Evolutionary conservation across 352 stramenopile species (phyloP).

Genomic region (Globisporangium cederbergense): DNA sequence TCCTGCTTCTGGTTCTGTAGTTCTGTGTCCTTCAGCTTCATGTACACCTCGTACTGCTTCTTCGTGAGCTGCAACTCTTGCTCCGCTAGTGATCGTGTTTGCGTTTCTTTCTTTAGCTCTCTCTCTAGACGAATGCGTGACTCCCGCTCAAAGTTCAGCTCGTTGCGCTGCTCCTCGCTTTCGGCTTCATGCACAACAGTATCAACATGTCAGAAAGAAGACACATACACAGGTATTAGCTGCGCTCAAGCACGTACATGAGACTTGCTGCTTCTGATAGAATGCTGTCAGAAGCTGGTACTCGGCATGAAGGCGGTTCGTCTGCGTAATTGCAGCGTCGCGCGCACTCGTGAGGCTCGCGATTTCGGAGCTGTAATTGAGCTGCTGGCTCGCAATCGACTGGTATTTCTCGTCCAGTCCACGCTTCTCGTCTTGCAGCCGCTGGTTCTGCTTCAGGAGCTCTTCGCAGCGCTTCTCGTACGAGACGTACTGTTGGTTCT

Average conservation of each 20-base stretch:
- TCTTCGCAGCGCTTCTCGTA: constrained; percentile 76
- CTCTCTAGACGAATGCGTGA: constrained; percentile 51
- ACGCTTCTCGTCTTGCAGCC: constrained; percentile 65
- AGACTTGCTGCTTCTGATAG: constrained; percentile 70
- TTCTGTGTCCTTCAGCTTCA: constrained; percentile 62
- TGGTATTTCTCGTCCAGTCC: constrained; percentile 61
- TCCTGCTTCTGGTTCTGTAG: constrained; percentile 35
- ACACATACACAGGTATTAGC: constrained; percentile 1
- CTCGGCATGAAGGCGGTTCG: constrained; percentile 66
- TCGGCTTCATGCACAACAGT: constrained; percentile 20
- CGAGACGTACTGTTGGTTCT: constrained; percentile 66
- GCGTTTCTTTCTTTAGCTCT: constrained; percentile 55
- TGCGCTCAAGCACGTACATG: constrained; percentile 24
- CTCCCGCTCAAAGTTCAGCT: constrained; percentile 61
- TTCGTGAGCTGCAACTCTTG: constrained; percentile 73
- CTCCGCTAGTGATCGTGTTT: constrained; percentile 50
- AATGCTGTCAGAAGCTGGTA: constrained; percentile 72
- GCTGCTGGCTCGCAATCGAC: constrained; percentile 43
- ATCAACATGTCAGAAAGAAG: background rate
- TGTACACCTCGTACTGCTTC: constrained; percentile 62
- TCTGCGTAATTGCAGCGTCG: constrained; percentile 68
- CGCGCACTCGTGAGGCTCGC: constrained; percentile 53
- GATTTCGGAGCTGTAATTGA: constrained; percentile 51
- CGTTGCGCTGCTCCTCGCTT: constrained; percentile 51
- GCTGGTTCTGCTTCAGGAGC: constrained; percentile 52